A percentile compares a stretch with the other conserved stretches of the same genome.
Evolutionary conservation across 2,329 filamentous ascomycete species (phyloP).

Genomic region (Paecilomyces sp.): DNA sequence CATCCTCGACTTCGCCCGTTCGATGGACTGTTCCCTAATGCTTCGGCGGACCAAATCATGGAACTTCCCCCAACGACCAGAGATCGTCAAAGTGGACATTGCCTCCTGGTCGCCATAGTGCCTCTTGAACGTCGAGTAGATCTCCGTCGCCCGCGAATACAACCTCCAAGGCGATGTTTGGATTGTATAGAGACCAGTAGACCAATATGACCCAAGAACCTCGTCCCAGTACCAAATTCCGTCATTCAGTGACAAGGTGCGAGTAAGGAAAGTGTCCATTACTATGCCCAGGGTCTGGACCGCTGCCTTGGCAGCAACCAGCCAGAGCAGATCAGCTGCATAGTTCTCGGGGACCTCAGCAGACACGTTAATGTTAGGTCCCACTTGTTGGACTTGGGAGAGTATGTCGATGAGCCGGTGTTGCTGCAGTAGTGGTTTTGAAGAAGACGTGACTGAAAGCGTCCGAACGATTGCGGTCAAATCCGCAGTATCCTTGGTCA

Average conservation of each 20-base stretch:
- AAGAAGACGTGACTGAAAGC: conserved; percentile 62
- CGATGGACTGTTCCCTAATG: conserved; percentile 64
- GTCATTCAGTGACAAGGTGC: conserved; percentile 74
- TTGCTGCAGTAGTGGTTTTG: conserved; percentile 54
- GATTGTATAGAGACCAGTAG: conserved; percentile 73
- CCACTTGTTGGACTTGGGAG: conserved; percentile 44
- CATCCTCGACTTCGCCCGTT: conserved; percentile 63
- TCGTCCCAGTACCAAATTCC: conserved; percentile 97
- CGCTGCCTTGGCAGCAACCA: conserved; percentile 82
- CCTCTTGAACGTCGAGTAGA: conserved; percentile 50
- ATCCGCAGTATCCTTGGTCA: conserved; percentile 40
- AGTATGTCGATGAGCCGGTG: conserved; percentile 57
- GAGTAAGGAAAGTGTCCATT: conserved; percentile 68
- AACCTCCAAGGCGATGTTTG: conserved; percentile 76
- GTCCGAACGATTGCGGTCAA: conserved; percentile 63
- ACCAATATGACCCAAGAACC: conserved; percentile 68
- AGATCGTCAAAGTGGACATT: conserved; percentile 19
- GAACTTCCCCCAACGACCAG: conserved; percentile 53
- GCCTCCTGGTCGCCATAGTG: conserved; percentile 29
- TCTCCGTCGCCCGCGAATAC: conserved; percentile 63
- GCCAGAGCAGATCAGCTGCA: conserved; percentile 79
- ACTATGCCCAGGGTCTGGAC: conserved; percentile 83
- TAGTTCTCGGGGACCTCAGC: conserved; percentile 38
- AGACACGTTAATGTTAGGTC: conserved; percentile 10
- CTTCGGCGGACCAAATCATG: conserved; percentile 73